Evolutionary conservation across 2,329 filamentous ascomycete genomes (phyloP), one percentile per base, ranked within the genome.

Genomic region (Claviceps sp.): DNA sequence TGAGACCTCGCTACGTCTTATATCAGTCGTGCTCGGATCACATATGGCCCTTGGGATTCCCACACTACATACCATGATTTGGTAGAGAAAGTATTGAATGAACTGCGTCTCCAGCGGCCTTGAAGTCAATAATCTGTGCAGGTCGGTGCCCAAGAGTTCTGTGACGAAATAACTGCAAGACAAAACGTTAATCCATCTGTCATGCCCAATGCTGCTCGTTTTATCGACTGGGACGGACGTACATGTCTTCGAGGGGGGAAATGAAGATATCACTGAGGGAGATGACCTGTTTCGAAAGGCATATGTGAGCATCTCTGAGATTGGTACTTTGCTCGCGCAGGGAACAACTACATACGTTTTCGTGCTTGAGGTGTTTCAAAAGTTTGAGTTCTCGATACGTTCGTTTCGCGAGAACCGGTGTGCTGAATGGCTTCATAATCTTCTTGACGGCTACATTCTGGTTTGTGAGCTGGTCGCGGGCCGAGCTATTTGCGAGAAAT

Each of bases 401-500:
- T 66, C 93, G 82, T 77, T 98, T 98, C 54, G 93, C 93, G 47
- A 98, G 78, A 54, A 98, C 93, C 1, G 93, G 90, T n/a, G 93
- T 98, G 77, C 90, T 96, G 73, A 98, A 98, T 10, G 93, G 93
- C 77, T 97, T 98, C 91, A 98, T 97, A 66, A 98, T 98, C 81
- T 98, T 98, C 81, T 98, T 98, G 68, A 98, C 90, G 54, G 93
- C 93, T 56, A 98, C 93, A 71, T 90, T 89, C 70, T 96, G 90
- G 68, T 81, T 87, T 55, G 93, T 97, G 71, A 98, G 89, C 75
- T 97, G 90, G 70, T 98, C 93, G 73, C 89, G 91, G 54, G 93
- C 93, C 58, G 93, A 97, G 73, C 91, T 97, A 58, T 56, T 34
- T 47, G 39, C n/a, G 30, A 46, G 40, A 13, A 7, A 11, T 4